These are phyloP conservation scores for Ambrosiella cleistominuta DNA, from an alignment of 2,329 filamentous ascomycete species.

Conservation along the genomic window DNA sequence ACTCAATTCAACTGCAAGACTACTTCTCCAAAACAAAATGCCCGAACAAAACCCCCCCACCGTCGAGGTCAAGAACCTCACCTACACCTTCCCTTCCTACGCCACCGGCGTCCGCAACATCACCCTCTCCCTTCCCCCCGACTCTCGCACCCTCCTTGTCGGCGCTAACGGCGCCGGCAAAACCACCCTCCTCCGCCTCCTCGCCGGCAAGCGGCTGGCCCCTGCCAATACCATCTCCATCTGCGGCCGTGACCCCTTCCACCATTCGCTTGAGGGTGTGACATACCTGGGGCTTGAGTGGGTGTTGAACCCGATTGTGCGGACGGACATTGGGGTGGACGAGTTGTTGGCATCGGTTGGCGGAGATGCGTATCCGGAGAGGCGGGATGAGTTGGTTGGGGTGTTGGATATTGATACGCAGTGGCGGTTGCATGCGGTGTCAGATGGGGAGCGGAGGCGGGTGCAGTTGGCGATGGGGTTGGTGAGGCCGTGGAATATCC, in stretches of 20 bases:
- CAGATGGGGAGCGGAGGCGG: slow-evolving; percentile 74
- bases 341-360: slow-evolving; percentile 76
- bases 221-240: slow-evolving; percentile 59
- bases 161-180: slow-evolving; percentile 96
- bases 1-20: neutral
- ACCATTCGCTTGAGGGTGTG: slow-evolving; percentile 74
- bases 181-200: slow-evolving; percentile 83
- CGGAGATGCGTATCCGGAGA: slow-evolving; percentile 62
- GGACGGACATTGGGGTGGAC: slow-evolving; percentile 80
- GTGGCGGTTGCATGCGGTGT: slow-evolving; percentile 95
- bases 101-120: slow-evolving; percentile 62
- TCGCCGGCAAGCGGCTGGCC: slow-evolving; percentile 87
- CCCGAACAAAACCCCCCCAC: slow-evolving; percentile 28
- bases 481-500: slow-evolving; percentile 73
- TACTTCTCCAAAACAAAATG: slow-evolving; percentile 15
- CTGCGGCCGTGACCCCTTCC: slow-evolving; percentile 79
- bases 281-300: slow-evolving; percentile 96
- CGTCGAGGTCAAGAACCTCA: slow-evolving; percentile 59
- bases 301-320: slow-evolving; percentile 93
- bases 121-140: slow-evolving; percentile 56
- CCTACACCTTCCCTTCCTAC: slow-evolving; percentile 78
- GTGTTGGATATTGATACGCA: slow-evolving; percentile 82
- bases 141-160: slow-evolving; percentile 77
- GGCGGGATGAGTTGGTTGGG: slow-evolving; percentile 68
- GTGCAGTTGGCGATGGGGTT: slow-evolving; percentile 96